Conservation (phyloP, 192 early-diverging fungal species). For the Backusella australiensis region DNA sequence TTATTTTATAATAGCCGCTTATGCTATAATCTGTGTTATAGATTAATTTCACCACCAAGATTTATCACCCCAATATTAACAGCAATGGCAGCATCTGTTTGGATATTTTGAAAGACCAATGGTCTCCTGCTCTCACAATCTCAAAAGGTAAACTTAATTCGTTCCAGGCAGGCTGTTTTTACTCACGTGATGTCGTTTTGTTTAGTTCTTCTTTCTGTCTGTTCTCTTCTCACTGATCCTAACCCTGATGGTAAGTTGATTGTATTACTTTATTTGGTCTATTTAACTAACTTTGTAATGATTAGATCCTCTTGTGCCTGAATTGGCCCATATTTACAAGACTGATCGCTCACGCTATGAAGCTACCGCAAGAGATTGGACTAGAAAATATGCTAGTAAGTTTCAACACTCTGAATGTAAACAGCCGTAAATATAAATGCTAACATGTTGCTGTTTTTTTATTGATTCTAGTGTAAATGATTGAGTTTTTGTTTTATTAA, state of each 20-base stretch:
- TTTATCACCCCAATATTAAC: slow-evolving; percentile 99
- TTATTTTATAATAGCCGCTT: neutral
- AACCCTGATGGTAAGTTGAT: slow-evolving; percentile 69
- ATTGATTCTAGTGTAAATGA: neutral
- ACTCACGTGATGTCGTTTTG: neutral
- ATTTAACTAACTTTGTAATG: neutral
- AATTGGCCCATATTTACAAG: slow-evolving; percentile 98
- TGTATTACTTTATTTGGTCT: neutral
- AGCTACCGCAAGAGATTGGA: slow-evolving; percentile 91
- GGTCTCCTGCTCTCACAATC: slow-evolving; percentile 98
- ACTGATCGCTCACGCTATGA: slow-evolving; percentile 89
- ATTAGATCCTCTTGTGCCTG: slow-evolving; percentile 95
- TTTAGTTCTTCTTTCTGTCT: slow-evolving; percentile 92
- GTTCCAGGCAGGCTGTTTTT: neutral
- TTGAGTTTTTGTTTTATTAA: neutral
- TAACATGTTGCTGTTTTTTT: neutral
- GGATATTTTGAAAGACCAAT: slow-evolving; percentile 98
- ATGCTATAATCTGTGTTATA: slow-evolving; percentile 21
- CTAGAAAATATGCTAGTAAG: slow-evolving; percentile 79
- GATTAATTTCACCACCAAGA: slow-evolving; percentile 94
- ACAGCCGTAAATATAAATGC: no score
- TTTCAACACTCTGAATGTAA: neutral
- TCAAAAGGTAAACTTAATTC: slow-evolving; percentile 70
- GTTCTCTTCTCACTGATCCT: slow-evolving; percentile 97
- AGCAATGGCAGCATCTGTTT: slow-evolving; percentile 97